Evolutionary conservation across 2,329 filamentous ascomycete genomes (phyloP).

Genomic region (Intubia oerlemansii): DNA sequence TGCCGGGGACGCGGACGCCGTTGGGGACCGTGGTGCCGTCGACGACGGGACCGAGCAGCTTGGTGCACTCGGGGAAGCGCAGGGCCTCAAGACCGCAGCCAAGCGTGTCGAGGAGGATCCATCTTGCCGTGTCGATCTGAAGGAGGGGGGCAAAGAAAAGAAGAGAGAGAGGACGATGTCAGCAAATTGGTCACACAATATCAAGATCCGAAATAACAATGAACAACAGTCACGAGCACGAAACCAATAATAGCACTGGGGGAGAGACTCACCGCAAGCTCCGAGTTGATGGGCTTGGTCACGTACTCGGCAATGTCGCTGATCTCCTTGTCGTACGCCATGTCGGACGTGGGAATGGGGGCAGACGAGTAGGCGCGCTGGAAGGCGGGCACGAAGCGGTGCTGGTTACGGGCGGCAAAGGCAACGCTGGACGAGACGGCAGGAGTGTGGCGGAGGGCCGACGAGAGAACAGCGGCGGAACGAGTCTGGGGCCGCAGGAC

Average conservation of each 20-base stretch:
- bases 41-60: slow-evolving; percentile 81
- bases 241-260: not conserved
- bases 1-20: slow-evolving; percentile 77
- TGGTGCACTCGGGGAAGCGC: slow-evolving; percentile 87
- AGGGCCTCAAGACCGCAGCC: slow-evolving; percentile 93
- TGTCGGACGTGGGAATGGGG: slow-evolving; percentile 25
- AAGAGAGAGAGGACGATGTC: not conserved
- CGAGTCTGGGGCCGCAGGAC: slow-evolving; percentile 25
- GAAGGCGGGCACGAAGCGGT: slow-evolving; percentile 23
- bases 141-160: no score
- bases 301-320: slow-evolving; percentile 90
- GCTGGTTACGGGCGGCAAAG: slow-evolving; percentile 14
- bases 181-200: not conserved
- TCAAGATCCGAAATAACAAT: not conserved
- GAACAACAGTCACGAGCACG: not conserved
- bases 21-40: slow-evolving; percentile 81
- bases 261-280: slow-evolving; percentile 55
- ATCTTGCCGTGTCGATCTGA: slow-evolving; percentile 74
- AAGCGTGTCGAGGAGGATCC: slow-evolving; percentile 90
- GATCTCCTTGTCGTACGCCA: slow-evolving; percentile 77
- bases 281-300: slow-evolving; percentile 74
- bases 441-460: slow-evolving; percentile 14
- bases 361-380: slow-evolving; percentile 22
- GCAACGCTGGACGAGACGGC: slow-evolving; percentile 10
- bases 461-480: slow-evolving; percentile 8